Conservation (phyloP, 2,329 filamentous ascomycete species). For the Diaporthe helianthi region DNA sequence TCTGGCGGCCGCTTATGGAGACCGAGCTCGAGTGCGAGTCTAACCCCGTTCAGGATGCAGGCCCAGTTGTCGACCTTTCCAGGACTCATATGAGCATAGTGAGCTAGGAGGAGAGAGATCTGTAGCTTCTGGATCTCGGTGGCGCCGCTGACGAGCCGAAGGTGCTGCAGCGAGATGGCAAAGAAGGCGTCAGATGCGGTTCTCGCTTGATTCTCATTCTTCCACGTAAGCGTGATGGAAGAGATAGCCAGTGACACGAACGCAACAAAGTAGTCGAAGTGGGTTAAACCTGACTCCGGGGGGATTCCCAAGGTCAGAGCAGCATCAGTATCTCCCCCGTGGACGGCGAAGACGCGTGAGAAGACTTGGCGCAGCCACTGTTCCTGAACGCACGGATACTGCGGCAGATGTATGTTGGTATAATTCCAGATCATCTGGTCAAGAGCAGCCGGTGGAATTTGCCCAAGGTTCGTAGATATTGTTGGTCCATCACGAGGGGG, state of each 20-base stretch:
- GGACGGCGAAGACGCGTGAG: background rate
- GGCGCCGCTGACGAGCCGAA: conserved; percentile 4
- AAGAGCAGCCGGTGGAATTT: conserved; percentile 21
- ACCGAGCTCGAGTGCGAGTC: conserved; percentile 23
- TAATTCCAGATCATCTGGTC: conserved; percentile 28
- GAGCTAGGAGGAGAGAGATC: conserved; percentile 12
- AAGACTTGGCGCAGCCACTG: conserved; percentile 26
- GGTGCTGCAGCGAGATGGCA: conserved; percentile 24
- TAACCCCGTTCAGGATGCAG: conserved; percentile 13
- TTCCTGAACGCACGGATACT: conserved; percentile 28
- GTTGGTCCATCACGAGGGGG: conserved; percentile 22
- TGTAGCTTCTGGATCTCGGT: conserved; percentile 26
- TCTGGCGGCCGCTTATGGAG: conserved; percentile 15
- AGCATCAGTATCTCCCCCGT: conserved; percentile 25
- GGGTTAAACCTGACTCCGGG: conserved; percentile 18
- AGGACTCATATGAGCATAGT: conserved; percentile 25
- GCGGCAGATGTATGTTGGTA: conserved; percentile 24
- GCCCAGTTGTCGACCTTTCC: conserved; percentile 26
- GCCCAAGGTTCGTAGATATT: conserved; percentile 20
- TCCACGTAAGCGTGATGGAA: conserved; percentile 28
- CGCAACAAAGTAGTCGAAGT: conserved; percentile 27
- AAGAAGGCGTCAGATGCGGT: conserved; percentile 25
- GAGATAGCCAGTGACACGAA: conserved; percentile 22
- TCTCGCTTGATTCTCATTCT: conserved; percentile 22
- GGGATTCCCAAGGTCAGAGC: conserved; percentile 16